Evolutionary conservation across 2,329 filamentous ascomycete genomes (phyloP), one percentile per base, ranked within the genome.

Genomic region (Talaromyces sp.): DNA sequence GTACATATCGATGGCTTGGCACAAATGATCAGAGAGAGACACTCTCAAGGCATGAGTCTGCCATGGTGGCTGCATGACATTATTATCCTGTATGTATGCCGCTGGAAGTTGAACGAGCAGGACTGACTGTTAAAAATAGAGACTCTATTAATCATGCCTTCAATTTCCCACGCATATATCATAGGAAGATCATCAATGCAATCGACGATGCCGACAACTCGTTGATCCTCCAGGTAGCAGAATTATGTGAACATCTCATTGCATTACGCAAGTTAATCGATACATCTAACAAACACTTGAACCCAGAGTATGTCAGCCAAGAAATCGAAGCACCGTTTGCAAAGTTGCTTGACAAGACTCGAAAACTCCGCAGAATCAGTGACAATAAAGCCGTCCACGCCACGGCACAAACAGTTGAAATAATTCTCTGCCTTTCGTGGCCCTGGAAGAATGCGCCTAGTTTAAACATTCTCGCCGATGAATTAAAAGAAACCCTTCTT

Each of bases 111-210:
- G 59, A 18, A 31, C 10, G n/a, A 40, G 14, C 14, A 27, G 16
- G 31, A 33, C 44, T 53, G 40, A 56, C 56, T 68, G 18, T 67
- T 66, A 42, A 62, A 62, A 68, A 5, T 54, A 69, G 53, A 68
- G 69, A 9, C 61, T 65, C 64, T 9, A 61, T 70, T 12, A 66
- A 72, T 53, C 59, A 70, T 40, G 55, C 68, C 10, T 63, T 72
- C 33, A 63, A 64, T 50, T 54, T 70, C 44, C 63, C 66, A 6
- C 68, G 68, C 64, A 30, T 64, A 31, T 66, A 59, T 28, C 56
- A 62, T 27, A 31, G 18, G 12, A 57, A 9, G 12, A 14, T 61
- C 27, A 53, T 61, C 27, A 27, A 61, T 56, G 54, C 33, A n/a
- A 40, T 61, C 4, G 55, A 31, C 47, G 23, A 52, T 2, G 27